Evolutionary conservation across 768 basidiomycete species (phyloP), one percentile per base, ranked within the genome.

Genomic region (Auriscalpium vulgare): DNA sequence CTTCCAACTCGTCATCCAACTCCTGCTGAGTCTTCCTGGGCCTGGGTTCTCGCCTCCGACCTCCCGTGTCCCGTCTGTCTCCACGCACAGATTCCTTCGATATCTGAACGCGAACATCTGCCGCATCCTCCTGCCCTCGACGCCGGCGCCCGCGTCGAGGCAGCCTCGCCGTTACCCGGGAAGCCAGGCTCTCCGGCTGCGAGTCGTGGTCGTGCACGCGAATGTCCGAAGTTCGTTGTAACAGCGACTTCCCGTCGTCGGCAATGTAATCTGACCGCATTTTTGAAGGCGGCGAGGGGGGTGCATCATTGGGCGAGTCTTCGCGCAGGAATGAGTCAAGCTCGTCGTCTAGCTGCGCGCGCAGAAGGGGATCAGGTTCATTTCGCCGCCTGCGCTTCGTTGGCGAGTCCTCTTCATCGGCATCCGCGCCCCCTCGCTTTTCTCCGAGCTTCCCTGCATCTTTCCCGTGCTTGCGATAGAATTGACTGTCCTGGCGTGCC

Each of bases 1-100:
- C 84, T 36, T 92, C 90, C 48, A 92, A 72, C 64, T 93, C 90
- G 50, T 85, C 88, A 59, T 93, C 90, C 38, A 93, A 73, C 62
- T 92, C 88, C 69, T 87, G 80, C 65, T 84, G 83, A 1, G 81
- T 87, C 68, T 82, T 83, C 56, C 67, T 76, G 21, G 76, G 72
- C 56, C 74, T 74, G 46, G 78, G 72, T 40, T 72, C 68, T 55
- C 35, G 54, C 53, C 60, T 29, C 67, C 66, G 53, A 54, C 59
- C 59, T 53, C 66, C 66, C 59, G 57, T 51, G 50, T 54, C 60
- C 50, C 53, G 52, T n/a, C 34, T 17, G 29, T n/a, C 52, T 44
- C 66, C 56, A 56, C 29, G 44, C 17, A 16, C 59, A 50, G 19
- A 23, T 55, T 29, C 29, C 4, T 2, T 2, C 29, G 29, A 29